These are phyloP conservation scores for Teratosphaeria epicoccoides DNA, from an alignment of 2,329 filamentous ascomycete species.

Conservation along the genomic window DNA sequence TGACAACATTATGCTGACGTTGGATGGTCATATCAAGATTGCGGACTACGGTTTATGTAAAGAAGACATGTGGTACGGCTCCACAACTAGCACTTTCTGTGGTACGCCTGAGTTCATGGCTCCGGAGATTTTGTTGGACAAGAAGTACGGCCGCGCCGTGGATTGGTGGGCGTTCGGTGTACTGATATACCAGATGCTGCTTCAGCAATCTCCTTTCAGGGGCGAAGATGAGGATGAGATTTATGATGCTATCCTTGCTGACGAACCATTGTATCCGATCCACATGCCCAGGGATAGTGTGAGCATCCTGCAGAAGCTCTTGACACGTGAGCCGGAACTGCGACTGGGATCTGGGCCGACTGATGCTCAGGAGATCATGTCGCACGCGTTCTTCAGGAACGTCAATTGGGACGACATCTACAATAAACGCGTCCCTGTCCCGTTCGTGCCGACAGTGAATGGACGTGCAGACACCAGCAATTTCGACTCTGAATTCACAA, in stretches of 20 bases:
- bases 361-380: slow-evolving; percentile 98
- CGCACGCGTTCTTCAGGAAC: slow-evolving; percentile 93
- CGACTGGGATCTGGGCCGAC: slow-evolving; percentile 89
- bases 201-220: slow-evolving; percentile 96
- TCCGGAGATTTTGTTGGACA: slow-evolving; percentile 94
- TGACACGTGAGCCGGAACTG: slow-evolving; percentile 88
- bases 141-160: slow-evolving; percentile 94
- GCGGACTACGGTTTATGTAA: slow-evolving; percentile 98
- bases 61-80: slow-evolving; percentile 99
- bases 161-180: slow-evolving; percentile 99
- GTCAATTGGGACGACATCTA: slow-evolving; percentile 99
- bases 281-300: slow-evolving; percentile 98
- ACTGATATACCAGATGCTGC: slow-evolving; percentile 97
- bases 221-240: slow-evolving; percentile 99
- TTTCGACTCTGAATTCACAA: slow-evolving; percentile 97
- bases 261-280: slow-evolving; percentile 95
- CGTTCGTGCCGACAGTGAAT: slow-evolving; percentile 82
- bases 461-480: slow-evolving; percentile 97
- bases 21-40: slow-evolving; percentile 98
- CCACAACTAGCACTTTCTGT: slow-evolving; percentile 94
- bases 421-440: slow-evolving; percentile 80
- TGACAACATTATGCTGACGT: slow-evolving; percentile 82
- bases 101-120: slow-evolving; percentile 99
- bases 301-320: slow-evolving; percentile 91
- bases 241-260: slow-evolving; percentile 94